Evolutionary conservation across 2,329 filamentous ascomycete genomes (phyloP), one percentile per base, ranked within the genome.

Genomic region (Cordyceps tenuipes): DNA sequence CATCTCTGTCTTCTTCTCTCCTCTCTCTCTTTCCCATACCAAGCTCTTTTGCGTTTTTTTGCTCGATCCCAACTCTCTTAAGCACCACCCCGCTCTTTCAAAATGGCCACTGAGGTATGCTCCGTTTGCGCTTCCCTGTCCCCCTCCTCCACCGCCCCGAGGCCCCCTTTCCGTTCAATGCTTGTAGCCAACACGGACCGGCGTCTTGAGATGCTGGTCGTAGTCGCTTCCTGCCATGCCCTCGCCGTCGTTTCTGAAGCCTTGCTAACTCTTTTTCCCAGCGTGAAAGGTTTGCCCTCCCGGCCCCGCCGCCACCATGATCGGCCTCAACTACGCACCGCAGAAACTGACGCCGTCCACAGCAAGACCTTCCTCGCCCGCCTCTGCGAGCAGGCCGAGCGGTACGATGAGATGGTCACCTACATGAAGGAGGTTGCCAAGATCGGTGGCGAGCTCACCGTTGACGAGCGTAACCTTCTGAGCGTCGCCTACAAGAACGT

Each of bases 361-460:
- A 96, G 91, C 89, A 97, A 97, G 88, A 97, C 94, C 76, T 97
- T 97, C 86, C 91, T 97, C 78, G 94, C 94, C 79, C 88, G 94
- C 82, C 91, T 99, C 76, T 97, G 94, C 85, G 94, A 97, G 90
- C 94, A 99, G 87, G 94, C 94, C 76, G 94, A 97, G 86, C 93
- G 93, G 76, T 99, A 99, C 82, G 93, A 99, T 93, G 94, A 97
- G 82, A 97, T 97, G 93, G 93, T 97, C 71, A 91, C 87, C 75
- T 97, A 93, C 83, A 97, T 97, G 94, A 97, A 97, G 90, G 91
- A 97, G 88, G 93, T 97, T 72, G 93, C 93, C 79, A 95, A 96
- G 82, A 76, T 87, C 69, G 84, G 82, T 68, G 83, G 84, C 71
- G 89, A 92, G 79, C 87, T 93, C 72, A 88, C 86, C 66, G 93